Conservation (phyloP, 805 yeast species). For the Candida tallmaniae region DNA sequence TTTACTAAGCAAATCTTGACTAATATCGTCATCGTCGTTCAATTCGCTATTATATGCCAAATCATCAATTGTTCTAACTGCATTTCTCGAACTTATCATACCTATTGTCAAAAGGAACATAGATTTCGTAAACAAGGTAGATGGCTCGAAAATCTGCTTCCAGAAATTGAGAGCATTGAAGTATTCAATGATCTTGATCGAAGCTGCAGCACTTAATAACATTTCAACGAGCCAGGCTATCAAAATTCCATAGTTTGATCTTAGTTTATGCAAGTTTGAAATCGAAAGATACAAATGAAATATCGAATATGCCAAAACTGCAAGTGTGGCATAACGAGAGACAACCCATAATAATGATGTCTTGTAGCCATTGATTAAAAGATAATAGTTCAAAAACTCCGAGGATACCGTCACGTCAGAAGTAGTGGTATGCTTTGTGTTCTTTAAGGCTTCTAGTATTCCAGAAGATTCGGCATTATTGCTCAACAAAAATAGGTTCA, state of each 20-base stretch:
- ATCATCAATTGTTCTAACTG: conserved; percentile 24
- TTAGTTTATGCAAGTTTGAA: conserved; percentile 29
- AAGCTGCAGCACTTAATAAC: conserved; percentile 21
- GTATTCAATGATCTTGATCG: conserved; percentile 20
- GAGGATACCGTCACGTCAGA: background rate
- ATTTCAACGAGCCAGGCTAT: conserved; percentile 32
- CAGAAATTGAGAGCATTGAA: conserved; percentile 17
- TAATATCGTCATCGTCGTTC: conserved; percentile 11
- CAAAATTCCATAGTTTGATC: conserved; percentile 32
- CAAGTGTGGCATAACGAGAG: background rate
- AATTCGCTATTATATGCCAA: conserved; percentile 21
- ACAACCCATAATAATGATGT: background rate
- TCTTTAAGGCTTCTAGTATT: background rate
- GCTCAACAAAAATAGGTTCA: conserved; percentile 22
- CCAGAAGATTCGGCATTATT: too few species aligned
- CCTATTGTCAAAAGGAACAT: conserved; percentile 20
- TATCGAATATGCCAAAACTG: conserved; percentile 10
- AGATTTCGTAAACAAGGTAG: conserved; percentile 18
- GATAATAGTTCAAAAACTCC: conserved; percentile 5
- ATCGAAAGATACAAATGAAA: conserved; percentile 24
- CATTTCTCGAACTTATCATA: conserved; percentile 26
- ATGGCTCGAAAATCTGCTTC: conserved; percentile 25
- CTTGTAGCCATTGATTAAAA: conserved; percentile 3
- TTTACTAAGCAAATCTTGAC: conserved; percentile 12
- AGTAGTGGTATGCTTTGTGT: background rate